phyloP scores from a whole-genome alignment of 2,329 filamentous ascomycete species.

The Stemphylium lycopersici region DNA sequence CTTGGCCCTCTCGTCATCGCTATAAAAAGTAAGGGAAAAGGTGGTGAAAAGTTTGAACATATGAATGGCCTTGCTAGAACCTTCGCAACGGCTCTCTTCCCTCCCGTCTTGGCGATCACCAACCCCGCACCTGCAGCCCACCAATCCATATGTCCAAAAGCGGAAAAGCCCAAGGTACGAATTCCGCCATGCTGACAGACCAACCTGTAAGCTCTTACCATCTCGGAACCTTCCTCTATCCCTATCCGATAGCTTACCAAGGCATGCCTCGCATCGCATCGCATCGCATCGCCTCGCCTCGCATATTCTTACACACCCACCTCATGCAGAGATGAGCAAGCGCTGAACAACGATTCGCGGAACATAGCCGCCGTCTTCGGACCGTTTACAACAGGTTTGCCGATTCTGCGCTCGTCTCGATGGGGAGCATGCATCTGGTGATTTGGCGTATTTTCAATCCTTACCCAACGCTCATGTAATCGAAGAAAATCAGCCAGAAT shows the following conservation, averaged over 20 bases:
- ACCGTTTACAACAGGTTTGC: not conserved
- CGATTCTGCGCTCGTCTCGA: not conserved
- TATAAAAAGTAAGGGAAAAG: not conserved
- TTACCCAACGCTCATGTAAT: slow-evolving; percentile 16
- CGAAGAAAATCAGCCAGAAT: not conserved
- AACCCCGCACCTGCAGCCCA: slow-evolving; percentile 20
- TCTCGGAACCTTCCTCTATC: slow-evolving; percentile 9
- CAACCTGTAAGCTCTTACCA: slow-evolving; percentile 10
- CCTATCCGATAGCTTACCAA: slow-evolving; percentile 11
- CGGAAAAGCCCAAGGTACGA: slow-evolving; percentile 19
- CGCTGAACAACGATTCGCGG: not conserved
- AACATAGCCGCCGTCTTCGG: not conserved
- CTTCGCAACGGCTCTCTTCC: not conserved
- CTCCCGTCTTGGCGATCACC: slow-evolving; percentile 9
- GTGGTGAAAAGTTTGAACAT: not conserved
- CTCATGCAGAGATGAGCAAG: not conserved
- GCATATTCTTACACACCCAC: not conserved
- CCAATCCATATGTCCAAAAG: slow-evolving; percentile 4
- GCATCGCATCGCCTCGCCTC: not conserved
- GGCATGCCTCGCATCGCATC: not conserved
- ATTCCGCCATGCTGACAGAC: slow-evolving; percentile 24
- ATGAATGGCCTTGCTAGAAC: not conserved
- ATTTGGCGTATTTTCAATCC: slow-evolving; percentile 10
- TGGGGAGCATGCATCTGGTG: not conserved
- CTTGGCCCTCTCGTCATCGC: not conserved